Evolutionary conservation across 139 green algal species (phyloP).

Genomic region (Zygnema circumcarinatum): DNA sequence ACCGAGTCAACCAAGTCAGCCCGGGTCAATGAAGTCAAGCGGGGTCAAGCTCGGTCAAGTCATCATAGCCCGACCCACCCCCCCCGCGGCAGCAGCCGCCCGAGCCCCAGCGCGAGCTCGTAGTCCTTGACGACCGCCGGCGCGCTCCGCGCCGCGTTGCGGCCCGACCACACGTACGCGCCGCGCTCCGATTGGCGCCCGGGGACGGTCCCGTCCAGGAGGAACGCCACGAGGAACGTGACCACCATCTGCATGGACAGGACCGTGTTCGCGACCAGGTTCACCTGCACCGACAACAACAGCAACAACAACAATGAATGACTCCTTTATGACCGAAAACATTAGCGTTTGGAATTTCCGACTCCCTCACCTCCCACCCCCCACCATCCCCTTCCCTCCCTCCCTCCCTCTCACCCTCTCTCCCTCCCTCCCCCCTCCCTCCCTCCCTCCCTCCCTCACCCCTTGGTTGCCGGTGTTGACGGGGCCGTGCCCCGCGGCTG

Average conservation of each 20-base stretch:
- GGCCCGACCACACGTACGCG: conserved; percentile 42
- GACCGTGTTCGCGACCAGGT: conserved; percentile 31
- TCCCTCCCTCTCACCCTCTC: no score
- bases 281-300: conserved; percentile 1
- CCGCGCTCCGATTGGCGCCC: conserved; percentile 23
- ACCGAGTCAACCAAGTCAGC: no score
- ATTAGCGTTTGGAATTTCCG: not conserved
- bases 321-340: not conserved
- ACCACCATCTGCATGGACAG: conserved; percentile 27
- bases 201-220: conserved; percentile 44
- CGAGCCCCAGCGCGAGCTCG: conserved; percentile 24
- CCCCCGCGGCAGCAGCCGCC: no score
- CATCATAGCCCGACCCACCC: no score
- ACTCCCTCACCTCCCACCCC: no score
- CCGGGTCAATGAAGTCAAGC: no score
- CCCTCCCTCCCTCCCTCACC: no score
- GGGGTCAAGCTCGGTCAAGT: no score
- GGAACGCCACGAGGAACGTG: conserved; percentile 30
- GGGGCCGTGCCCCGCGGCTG: not conserved
- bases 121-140: conserved; percentile 16
- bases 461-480: conserved; percentile 5
- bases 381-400: no score
- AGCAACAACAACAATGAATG: not conserved
- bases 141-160: not conserved
- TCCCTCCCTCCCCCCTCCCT: no score